phyloP scores from a whole-genome alignment of 2,329 filamentous ascomycete genomes.

The Penicillium expansum region DNA sequence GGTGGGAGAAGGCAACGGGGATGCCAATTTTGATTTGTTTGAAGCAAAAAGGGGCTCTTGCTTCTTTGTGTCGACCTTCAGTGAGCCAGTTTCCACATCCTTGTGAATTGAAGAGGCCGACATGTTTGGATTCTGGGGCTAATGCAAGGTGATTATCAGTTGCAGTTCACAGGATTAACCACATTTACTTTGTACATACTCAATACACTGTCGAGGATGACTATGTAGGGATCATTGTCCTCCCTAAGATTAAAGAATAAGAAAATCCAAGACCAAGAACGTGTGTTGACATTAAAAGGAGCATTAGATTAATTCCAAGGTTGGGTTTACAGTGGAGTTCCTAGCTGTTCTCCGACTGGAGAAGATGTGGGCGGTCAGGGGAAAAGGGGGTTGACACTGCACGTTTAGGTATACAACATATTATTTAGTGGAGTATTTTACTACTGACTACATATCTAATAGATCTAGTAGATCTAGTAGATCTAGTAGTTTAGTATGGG shows the following conservation, averaged over 20 bases:
- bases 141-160: conserved; percentile 16
- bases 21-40: conserved; percentile 24
- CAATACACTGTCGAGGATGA: conserved; percentile 14
- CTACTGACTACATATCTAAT: too few species aligned
- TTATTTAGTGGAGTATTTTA: neutral
- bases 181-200: conserved; percentile 5
- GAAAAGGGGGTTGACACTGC: conserved; percentile 6
- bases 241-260: conserved; percentile 11
- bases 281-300: conserved; percentile 26
- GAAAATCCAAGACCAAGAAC: neutral
- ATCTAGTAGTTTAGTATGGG: neutral
- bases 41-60: conserved; percentile 21
- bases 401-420: neutral
- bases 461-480: too few species aligned
- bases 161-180: conserved; percentile 11
- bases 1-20: conserved; percentile 32
- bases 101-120: conserved; percentile 19
- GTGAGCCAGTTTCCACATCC: conserved; percentile 16
- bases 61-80: conserved; percentile 20
- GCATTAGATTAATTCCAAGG: conserved; percentile 24
- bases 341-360: conserved; percentile 26
- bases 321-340: conserved; percentile 33
- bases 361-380: conserved; percentile 20
- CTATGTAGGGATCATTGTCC: conserved; percentile 9
- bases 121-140: conserved; percentile 26